Evolutionary conservation across 2,329 filamentous ascomycete genomes (phyloP), one percentile per base, ranked within the genome.

Genomic region (Xylaria sp.): DNA sequence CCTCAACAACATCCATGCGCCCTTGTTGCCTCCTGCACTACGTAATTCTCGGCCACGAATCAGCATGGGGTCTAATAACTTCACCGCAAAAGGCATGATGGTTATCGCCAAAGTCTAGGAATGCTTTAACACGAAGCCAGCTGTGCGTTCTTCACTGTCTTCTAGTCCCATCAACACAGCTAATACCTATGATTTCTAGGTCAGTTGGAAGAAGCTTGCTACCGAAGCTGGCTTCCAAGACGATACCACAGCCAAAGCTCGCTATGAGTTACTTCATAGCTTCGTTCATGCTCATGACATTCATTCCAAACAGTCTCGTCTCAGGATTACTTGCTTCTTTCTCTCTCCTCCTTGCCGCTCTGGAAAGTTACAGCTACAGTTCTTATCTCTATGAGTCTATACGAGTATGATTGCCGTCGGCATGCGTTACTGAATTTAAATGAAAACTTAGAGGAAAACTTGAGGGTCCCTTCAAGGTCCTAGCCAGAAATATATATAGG

Each of bases 81-180:
- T 59, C 19, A 59, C 38, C 19, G 47, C 38, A 14, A 46, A 46
- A 12, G 56, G 46, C 38, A 59, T 38, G 28, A 46, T 59, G 38
- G 56, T 47, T 53, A 47, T 59, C 28, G 56, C 47, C 38, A 52
- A 59, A 31, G 11, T 59, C 38, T 52, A 59, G 47, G 47, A 46
- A 15, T 59, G n/a, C 56, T 52, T 53, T 59, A 12, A 53, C 25
- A 59, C 56, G 28, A 59, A 52, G 56, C 47, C 47, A 52, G 38
- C 52, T 52, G 38, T 59, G 31, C 47, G 47, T 59, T 31, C 28
- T 9, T 31, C 28, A 31, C 28, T 31, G 5, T 31, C 28, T 31
- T 31, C 9, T 9, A 37, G 35, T 12, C 35, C 35, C 35, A 3
- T 37, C 12, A 12, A 3, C 5, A 15, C 14, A 37, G 35, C 35